A percentile compares a stretch with the other conserved stretches of the same genome.
Evolutionary conservation across 805 yeast species (phyloP).

Genomic region (Candida orba): DNA sequence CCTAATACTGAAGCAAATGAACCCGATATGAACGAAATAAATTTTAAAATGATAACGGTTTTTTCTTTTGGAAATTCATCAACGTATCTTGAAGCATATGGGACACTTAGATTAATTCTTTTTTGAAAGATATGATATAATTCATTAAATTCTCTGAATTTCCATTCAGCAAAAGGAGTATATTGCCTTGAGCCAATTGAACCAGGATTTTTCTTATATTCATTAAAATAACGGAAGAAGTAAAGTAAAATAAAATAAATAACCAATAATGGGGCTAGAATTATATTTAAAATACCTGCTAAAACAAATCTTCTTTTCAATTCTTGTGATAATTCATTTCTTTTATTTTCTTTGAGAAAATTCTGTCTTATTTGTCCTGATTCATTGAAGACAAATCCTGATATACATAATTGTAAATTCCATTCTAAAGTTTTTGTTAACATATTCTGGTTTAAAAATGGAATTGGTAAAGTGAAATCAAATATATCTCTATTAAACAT

Average conservation of each 20-base stretch:
- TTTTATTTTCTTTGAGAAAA: constrained; percentile 63
- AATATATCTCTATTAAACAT: constrained; percentile 72
- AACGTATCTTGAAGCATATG: constrained; percentile 75
- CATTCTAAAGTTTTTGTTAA: constrained; percentile 89
- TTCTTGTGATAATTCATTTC: constrained; percentile 61
- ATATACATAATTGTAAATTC: constrained; percentile 83
- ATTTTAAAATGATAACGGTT: constrained; percentile 46
- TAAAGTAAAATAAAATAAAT: constrained; percentile 75
- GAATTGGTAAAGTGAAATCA: constrained; percentile 54
- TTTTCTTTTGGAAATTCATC: constrained; percentile 88
- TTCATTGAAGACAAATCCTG: constrained; percentile 77
- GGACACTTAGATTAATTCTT: constrained; percentile 68
- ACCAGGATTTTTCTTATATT: constrained; percentile 82
- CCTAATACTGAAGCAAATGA: constrained; percentile 87
- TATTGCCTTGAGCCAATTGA: constrained; percentile 78
- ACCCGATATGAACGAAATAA: constrained; percentile 72
- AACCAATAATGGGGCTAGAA: constrained; percentile 81
- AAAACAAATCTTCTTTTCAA: constrained; percentile 72
- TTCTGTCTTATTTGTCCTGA: constrained; percentile 73
- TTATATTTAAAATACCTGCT: constrained; percentile 79
- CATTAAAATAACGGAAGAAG: constrained; percentile 88
- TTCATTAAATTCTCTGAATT: constrained; percentile 88
- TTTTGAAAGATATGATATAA: constrained; percentile 80
- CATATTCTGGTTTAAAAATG: constrained; percentile 33
- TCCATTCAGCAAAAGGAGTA: constrained; percentile 94